phyloP scores from a whole-genome alignment of 1,284 basidiomycete species.

The Rhodotorula sp. region DNA sequence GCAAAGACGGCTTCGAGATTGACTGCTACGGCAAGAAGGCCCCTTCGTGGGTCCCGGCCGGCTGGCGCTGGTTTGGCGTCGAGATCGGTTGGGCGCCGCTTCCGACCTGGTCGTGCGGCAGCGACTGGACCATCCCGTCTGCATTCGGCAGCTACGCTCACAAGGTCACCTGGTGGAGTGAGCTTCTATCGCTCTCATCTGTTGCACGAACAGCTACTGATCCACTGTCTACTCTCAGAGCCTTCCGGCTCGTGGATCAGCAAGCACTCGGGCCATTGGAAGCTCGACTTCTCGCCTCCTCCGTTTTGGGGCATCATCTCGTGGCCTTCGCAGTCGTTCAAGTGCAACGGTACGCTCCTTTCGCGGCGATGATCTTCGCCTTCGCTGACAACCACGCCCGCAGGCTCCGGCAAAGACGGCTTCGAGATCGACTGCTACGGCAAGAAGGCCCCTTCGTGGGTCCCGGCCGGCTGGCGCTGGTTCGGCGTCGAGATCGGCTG shows the following conservation, averaged over 20 bases:
- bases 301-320: slow-evolving; percentile 6
- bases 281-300: slow-evolving; percentile 2
- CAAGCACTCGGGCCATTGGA: not conserved
- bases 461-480: slow-evolving; percentile 6
- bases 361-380: no score
- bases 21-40: not conserved
- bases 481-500: slow-evolving; percentile 7
- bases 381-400: not conserved
- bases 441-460: not conserved
- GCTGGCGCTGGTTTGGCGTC: slow-evolving; percentile 15
- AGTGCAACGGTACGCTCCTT: slow-evolving; percentile 4
- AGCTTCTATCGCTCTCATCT: not conserved
- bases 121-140: not conserved
- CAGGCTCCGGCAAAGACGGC: slow-evolving; percentile 17
- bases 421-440: slow-evolving; percentile 7
- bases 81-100: not conserved
- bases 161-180: slow-evolving; percentile 7
- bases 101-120: not conserved
- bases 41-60: not conserved
- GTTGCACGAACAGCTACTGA: no score
- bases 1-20: slow-evolving; percentile 11
- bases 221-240: not conserved
- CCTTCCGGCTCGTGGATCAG: slow-evolving; percentile 2
- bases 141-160: not conserved
- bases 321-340: not conserved